Evolutionary conservation across 768 basidiomycete species (phyloP).

Genomic region (Coprinellus aureogranulatus): DNA sequence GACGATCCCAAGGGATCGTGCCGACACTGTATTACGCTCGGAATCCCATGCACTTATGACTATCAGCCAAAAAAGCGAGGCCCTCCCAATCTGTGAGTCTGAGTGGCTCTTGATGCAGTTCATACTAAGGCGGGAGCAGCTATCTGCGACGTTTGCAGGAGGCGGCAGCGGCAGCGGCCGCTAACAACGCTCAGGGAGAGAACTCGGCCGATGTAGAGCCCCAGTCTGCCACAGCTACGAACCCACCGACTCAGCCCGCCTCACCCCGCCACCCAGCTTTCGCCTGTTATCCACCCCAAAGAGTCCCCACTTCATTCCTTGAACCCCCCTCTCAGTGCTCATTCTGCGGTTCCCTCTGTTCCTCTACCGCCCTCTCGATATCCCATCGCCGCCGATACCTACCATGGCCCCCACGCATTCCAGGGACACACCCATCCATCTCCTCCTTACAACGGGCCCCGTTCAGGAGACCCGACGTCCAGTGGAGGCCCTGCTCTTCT

Average conservation of each 20-base stretch:
- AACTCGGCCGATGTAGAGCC: slow-evolving; percentile 35
- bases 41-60: slow-evolving; percentile 84
- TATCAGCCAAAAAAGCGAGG: slow-evolving; percentile 94
- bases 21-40: slow-evolving; percentile 83
- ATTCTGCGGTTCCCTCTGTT: slow-evolving; percentile 39
- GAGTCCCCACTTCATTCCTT: slow-evolving; percentile 49
- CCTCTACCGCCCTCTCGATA: slow-evolving; percentile 66
- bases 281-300: slow-evolving; percentile 44
- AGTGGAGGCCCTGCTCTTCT: slow-evolving; percentile 28
- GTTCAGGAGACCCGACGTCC: slow-evolving; percentile 32
- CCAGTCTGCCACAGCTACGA: slow-evolving; percentile 45
- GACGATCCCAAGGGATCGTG: slow-evolving; percentile 76
- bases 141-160: slow-evolving; percentile 81
- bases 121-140: slow-evolving; percentile 31
- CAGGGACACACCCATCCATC: slow-evolving; percentile 21
- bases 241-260: slow-evolving; percentile 32
- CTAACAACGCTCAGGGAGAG: slow-evolving; percentile 33
- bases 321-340: slow-evolving; percentile 46
- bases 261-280: slow-evolving; percentile 39
- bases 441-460: slow-evolving; percentile 39
- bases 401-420: slow-evolving; percentile 51
- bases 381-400: slow-evolving; percentile 68
- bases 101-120: not conserved
- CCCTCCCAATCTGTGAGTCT: slow-evolving; percentile 81
- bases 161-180: slow-evolving; percentile 58